Evolutionary conservation across 257 asterid genomes (phyloP), one percentile per base, ranked within the genome.

Genomic region (Solanum chiquidenum): DNA sequence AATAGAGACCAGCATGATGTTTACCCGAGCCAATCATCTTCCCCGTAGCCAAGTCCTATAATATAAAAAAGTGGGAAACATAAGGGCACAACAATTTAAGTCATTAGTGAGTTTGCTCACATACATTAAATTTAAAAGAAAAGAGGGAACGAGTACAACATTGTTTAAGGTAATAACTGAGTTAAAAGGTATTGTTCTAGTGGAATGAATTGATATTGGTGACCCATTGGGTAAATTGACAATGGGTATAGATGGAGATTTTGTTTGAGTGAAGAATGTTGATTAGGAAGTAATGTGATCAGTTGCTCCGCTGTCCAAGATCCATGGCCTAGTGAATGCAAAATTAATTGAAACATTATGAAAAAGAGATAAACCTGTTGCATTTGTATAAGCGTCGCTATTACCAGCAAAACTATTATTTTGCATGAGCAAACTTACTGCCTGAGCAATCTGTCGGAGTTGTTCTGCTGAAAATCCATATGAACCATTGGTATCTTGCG

Each of bases 21-120:
- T 73, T 37, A 74, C 83, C 64, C 44, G 16, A 82, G 75, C 82
- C 80, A 89, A 89, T 89, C 87, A 49, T 86, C 60, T 89, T 89
- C 60, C 80, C 52, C 40, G 23, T 46, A 38, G 83, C 58, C 83
- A 76, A 38, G 37, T 77, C n/a, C 74, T 71, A 83, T 34, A 86
- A 31, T 18, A 46, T 18, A 21, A 38, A 89, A 85, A 88, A 3
- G 1, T 27, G 23, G 13, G 83, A 55, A 71, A 86, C 2, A 58
- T 37, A 3, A 83, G 40, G 2, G 60, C 83, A 55, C 46, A 80
- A 40, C 49, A 89, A 33, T 86, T 87, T 4, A 49, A 14, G n/a
- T 27, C 40, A 18, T 33, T 29, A 12, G 20, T 79, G 11, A 62
- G 29, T 60, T 89, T 89, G 10, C 83, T 87, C 0, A n/a, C n/a